Percentiles rank a stretch among this genome's conserved stretches.
Conservation (phyloP, 1,284 basidiomycete genomes). For the Wallemia ichthyophaga region DNA sequence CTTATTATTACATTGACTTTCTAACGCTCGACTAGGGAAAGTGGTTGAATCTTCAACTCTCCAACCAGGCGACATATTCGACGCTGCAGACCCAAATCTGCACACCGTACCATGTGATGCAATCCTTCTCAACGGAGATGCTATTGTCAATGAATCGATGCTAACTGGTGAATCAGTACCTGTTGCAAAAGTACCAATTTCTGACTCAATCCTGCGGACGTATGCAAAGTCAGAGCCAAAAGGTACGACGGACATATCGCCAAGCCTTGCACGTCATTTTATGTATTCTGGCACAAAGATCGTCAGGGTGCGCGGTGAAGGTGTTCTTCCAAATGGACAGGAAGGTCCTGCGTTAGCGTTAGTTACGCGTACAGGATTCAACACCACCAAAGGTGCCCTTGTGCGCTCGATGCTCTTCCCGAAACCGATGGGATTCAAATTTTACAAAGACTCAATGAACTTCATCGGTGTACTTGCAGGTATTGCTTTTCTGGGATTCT, state of each 20-base stretch:
- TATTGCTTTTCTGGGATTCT: constrained; percentile 64
- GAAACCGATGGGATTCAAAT: constrained; percentile 50
- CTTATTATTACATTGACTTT: neutral
- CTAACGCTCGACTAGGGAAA: constrained; percentile 24
- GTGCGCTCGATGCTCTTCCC: constrained; percentile 96
- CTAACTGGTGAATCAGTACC: constrained; percentile 86
- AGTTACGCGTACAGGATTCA: constrained; percentile 69
- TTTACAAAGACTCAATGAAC: constrained; percentile 62
- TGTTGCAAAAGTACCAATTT: constrained; percentile 53
- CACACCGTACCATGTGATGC: constrained; percentile 66
- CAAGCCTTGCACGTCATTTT: constrained; percentile 55
- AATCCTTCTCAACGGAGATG: constrained; percentile 73
- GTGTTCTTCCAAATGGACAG: constrained; percentile 23
- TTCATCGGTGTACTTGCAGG: constrained; percentile 78
- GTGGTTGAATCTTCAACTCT: constrained; percentile 44
- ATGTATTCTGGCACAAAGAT: constrained; percentile 77
- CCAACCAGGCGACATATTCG: constrained; percentile 77
- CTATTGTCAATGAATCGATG: constrained; percentile 97
- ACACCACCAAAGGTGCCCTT: constrained; percentile 88
- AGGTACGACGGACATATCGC: constrained; percentile 27
- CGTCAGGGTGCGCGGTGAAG: constrained; percentile 50
- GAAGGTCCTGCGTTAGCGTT: constrained; percentile 45
- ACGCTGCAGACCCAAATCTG: constrained; percentile 47
- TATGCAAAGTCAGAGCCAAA: constrained; percentile 29
- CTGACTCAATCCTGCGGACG: constrained; percentile 33